phyloP scores from a whole-genome alignment of 306 rosid species.

The Malus orientalis region DNA sequence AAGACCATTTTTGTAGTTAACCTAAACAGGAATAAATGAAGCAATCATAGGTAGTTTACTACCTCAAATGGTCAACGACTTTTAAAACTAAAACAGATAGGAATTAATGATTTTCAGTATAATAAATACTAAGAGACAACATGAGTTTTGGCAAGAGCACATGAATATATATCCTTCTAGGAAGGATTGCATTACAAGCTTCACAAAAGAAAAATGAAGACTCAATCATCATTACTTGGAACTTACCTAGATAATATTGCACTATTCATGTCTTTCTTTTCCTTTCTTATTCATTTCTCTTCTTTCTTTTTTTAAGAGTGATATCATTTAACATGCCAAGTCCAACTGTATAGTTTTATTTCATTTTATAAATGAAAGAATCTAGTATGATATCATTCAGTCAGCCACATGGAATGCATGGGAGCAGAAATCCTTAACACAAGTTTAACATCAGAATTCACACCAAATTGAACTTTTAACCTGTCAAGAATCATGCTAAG shows the following conservation, averaged over 20 bases:
- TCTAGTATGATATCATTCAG: background rate
- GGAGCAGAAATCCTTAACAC: background rate
- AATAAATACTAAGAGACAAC: background rate
- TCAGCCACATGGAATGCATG: background rate
- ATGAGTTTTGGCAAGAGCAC: background rate
- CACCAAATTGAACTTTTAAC: background rate
- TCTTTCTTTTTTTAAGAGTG: background rate
- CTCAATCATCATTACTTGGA: background rate
- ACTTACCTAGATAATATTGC: background rate
- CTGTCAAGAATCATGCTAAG: background rate
- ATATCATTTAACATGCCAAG: background rate
- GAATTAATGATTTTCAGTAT: background rate
- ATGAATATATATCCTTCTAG: background rate
- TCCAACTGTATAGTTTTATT: background rate
- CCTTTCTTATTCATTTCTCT: background rate
- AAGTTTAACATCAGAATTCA: background rate
- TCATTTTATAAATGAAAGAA: background rate
- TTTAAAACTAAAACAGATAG: background rate
- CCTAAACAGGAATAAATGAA: background rate
- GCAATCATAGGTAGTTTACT: background rate
- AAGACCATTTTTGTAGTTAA: too few species aligned
- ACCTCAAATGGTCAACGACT: background rate
- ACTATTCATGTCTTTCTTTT: background rate
- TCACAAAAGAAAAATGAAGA: background rate
- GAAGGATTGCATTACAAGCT: background rate